Evolutionary conservation across 371 early-diverging fungal genomes (phyloP).

Genomic region (Lichtheimia corymbifera): DNA sequence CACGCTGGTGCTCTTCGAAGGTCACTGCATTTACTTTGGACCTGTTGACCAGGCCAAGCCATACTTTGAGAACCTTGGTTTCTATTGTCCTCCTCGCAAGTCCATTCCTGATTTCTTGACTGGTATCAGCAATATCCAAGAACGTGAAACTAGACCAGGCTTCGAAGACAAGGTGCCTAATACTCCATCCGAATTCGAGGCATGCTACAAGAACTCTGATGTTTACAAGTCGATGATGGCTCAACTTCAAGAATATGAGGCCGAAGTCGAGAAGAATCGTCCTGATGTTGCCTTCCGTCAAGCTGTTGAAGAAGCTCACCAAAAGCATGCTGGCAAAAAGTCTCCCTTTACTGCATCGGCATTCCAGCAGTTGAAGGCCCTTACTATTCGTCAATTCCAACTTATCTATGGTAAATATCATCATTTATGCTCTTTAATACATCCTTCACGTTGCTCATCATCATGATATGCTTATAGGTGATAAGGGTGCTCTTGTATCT

Average conservation of each 20-base stretch:
- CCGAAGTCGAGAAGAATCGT: constrained; percentile 14
- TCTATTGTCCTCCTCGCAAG: too few relatives aligned
- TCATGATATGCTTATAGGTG: constrained; percentile 37
- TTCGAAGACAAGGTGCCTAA: constrained; percentile 46
- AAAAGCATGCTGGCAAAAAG: constrained; percentile 35
- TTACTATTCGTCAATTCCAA: constrained; percentile 53
- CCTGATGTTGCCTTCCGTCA: constrained; percentile 45
- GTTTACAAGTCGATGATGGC: constrained; percentile 24
- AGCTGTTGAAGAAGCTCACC: constrained; percentile 45
- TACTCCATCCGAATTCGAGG: constrained; percentile 49
- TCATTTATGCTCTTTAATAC: neutral
- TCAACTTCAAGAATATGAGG: constrained; percentile 28
- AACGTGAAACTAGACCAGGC: constrained; percentile 54
- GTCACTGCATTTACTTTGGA: constrained; percentile 75
- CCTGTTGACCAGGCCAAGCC: constrained; percentile 57
- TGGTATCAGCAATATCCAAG: constrained; percentile 59
- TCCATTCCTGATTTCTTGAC: constrained; percentile 52
- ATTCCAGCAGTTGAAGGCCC: constrained; percentile 43
- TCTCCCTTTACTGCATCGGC: constrained; percentile 54
- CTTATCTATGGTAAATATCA: constrained; percentile 21
- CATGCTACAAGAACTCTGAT: constrained; percentile 29
- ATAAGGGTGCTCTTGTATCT: constrained; percentile 46
- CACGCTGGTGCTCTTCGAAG: constrained; percentile 68
- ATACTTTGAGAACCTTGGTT: constrained; percentile 41
- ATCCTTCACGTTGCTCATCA: neutral